Conservation (phyloP, 768 basidiomycete genomes). For the Trametes cubensis region DNA sequence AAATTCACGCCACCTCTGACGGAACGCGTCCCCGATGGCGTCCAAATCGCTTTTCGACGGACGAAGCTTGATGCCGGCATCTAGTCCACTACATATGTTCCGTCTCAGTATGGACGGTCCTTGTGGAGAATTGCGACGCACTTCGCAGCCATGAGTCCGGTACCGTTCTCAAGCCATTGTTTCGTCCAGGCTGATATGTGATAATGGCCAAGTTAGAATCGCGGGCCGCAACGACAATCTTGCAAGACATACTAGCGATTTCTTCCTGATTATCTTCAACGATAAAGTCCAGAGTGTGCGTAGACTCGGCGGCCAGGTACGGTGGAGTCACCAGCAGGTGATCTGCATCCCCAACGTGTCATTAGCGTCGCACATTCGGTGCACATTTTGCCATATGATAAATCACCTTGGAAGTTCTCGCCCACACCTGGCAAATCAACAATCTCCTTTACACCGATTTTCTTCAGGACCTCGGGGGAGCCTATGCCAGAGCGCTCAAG, state of each 20-base stretch:
- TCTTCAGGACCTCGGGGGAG: constrained; percentile 33
- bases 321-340: constrained; percentile 33
- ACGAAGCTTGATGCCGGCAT: constrained; percentile 59
- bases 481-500: constrained; percentile 59
- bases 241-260: constrained; percentile 41
- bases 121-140: constrained; percentile 25
- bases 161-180: constrained; percentile 43
- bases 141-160: constrained; percentile 59
- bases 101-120: not conserved
- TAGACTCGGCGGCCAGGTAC: constrained; percentile 48
- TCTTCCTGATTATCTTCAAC: constrained; percentile 44
- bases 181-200: constrained; percentile 34
- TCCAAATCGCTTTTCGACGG: constrained; percentile 53
- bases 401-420: constrained; percentile 40
- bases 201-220: not conserved
- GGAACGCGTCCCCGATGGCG: constrained; percentile 51
- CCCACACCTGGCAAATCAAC: constrained; percentile 49
- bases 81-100: constrained; percentile 47
- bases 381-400: no score
- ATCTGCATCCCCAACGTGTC: constrained; percentile 35
- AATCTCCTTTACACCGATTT: constrained; percentile 35
- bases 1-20: constrained; percentile 50
- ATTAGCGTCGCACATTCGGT: not conserved
- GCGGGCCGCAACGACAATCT: no score
- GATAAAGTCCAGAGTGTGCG: constrained; percentile 52